Percentiles rank a stretch among this genome's conserved stretches.
Conservation (phyloP, 345 rosid species). For the Cardamine resedifolia region DNA sequence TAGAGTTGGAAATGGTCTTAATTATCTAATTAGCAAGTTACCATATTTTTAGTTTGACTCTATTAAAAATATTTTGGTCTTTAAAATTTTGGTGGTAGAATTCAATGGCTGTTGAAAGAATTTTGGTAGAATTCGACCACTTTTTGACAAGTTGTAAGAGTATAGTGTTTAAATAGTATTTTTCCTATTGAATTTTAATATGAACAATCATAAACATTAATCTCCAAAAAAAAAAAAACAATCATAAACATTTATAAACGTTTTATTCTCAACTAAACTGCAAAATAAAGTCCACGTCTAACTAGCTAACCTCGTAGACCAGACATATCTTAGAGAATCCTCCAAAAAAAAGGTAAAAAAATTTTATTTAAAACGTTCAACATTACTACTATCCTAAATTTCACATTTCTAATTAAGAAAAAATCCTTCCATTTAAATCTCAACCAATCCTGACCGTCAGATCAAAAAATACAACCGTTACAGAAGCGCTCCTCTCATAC, state of each 20-base stretch:
- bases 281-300: not conserved
- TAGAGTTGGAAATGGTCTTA: too few species aligned
- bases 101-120: too few species aligned
- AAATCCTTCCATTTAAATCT: slow-evolving; percentile 23
- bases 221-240: too few species aligned
- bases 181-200: too few species aligned
- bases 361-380: not conserved
- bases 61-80: too few species aligned
- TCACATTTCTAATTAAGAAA: not conserved
- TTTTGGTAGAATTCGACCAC: too few species aligned
- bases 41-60: too few species aligned
- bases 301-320: not conserved
- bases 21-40: too few species aligned
- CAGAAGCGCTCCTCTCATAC: slow-evolving; percentile 38
- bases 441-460: slow-evolving; percentile 40
- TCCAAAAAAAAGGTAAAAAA: not conserved
- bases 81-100: too few species aligned
- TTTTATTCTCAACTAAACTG: not conserved
- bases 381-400: not conserved
- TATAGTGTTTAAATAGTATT: too few species aligned
- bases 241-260: not conserved
- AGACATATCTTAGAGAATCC: not conserved
- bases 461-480: slow-evolving; percentile 53
- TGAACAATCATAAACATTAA: too few species aligned
- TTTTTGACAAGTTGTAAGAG: too few species aligned